Evolutionary conservation across 768 basidiomycete species (phyloP).

Genomic region (Pulveroboletus sp.): DNA sequence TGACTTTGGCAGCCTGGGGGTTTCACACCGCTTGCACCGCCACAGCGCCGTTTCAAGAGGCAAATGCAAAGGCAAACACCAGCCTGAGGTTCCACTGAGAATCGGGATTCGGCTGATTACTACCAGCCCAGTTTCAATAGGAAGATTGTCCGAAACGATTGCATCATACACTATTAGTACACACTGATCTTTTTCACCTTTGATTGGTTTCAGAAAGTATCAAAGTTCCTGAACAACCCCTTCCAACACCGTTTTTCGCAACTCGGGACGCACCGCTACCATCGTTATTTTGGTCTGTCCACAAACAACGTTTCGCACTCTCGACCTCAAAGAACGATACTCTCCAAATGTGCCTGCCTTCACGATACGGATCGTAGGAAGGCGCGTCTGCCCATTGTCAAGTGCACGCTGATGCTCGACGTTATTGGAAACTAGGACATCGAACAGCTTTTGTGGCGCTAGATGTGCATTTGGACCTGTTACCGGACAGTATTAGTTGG

Average conservation of each 20-base stretch:
- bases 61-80: too few relatives aligned
- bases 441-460: slow-evolving; percentile 3
- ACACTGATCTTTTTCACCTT: too few relatives aligned
- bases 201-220: not conserved
- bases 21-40: too few relatives aligned
- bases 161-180: too few relatives aligned
- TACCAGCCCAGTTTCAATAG: too few relatives aligned
- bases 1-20: too few relatives aligned
- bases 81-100: too few relatives aligned
- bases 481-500: not conserved
- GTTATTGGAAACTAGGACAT: slow-evolving; percentile 1
- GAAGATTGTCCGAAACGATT: too few relatives aligned
- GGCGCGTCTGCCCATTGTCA: not conserved
- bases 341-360: slow-evolving; percentile 19
- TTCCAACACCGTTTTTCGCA: slow-evolving; percentile 14
- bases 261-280: not conserved
- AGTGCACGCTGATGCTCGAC: not conserved
- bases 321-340: slow-evolving; percentile 14
- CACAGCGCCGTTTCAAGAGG: too few relatives aligned
- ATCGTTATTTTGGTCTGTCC: slow-evolving; percentile 17
- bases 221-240: slow-evolving; percentile 15
- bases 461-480: slow-evolving; percentile 5
- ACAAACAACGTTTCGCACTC: not conserved
- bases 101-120: too few relatives aligned
- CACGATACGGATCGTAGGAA: slow-evolving; percentile 23